Conservation (phyloP, 1,284 basidiomycete species). For the Malassezia vespertilionis region DNA sequence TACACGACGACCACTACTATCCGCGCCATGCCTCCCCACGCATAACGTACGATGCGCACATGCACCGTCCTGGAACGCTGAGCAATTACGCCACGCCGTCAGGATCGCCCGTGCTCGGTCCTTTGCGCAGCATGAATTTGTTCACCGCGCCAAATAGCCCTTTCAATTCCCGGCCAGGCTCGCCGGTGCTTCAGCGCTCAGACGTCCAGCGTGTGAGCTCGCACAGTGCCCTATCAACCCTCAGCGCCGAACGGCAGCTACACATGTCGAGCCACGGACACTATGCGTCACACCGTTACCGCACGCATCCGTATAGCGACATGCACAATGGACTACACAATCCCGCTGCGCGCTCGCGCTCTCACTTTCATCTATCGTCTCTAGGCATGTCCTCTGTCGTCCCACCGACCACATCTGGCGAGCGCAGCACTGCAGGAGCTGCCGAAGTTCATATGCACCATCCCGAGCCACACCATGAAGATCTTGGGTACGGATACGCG, state of each 20-base stretch:
- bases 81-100: slow-evolving; percentile 39
- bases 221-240: slow-evolving; percentile 13
- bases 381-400: slow-evolving; percentile 24
- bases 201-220: slow-evolving; percentile 24
- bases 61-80: neutral
- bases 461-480: neutral
- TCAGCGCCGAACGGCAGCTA: slow-evolving; percentile 31
- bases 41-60: neutral
- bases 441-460: slow-evolving; percentile 18
- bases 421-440: slow-evolving; percentile 37
- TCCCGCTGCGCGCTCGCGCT: slow-evolving; percentile 26
- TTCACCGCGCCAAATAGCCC: slow-evolving; percentile 44
- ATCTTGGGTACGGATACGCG: neutral
- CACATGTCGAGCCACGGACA: slow-evolving; percentile 38
- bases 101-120: slow-evolving; percentile 43
- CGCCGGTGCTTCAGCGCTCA: slow-evolving; percentile 24
- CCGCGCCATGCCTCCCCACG: slow-evolving; percentile 1
- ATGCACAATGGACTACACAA: slow-evolving; percentile 6
- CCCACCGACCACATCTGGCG: slow-evolving; percentile 33
- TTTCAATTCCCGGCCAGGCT: slow-evolving; percentile 33
- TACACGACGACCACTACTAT: slow-evolving; percentile 25
- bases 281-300: slow-evolving; percentile 41
- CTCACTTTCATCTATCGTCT: slow-evolving; percentile 39
- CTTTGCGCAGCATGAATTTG: slow-evolving; percentile 42
- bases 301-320: slow-evolving; percentile 37